A percentile compares a stretch with the other conserved stretches of the same genome.
Conservation (phyloP, 2,329 filamentous ascomycete species). For the Atkinsonella hypoxylon region DNA sequence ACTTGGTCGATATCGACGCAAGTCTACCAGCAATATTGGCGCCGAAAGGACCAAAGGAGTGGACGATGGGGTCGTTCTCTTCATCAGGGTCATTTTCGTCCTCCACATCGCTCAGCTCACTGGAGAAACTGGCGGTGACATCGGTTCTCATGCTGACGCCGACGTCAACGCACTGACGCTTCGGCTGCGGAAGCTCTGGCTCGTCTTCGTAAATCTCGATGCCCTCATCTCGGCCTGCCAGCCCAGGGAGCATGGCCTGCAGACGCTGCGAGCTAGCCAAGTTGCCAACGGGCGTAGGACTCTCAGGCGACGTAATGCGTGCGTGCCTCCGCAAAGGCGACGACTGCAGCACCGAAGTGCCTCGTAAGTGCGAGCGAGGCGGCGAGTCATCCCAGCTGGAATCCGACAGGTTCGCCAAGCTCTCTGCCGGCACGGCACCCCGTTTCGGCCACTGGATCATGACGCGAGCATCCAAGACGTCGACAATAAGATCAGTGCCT, state of each 20-base stretch:
- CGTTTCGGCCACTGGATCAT: constrained; percentile 74
- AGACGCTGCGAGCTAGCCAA: constrained; percentile 32
- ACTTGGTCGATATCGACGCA: constrained; percentile 61
- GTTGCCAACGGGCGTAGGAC: constrained; percentile 37
- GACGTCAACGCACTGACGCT: constrained; percentile 14
- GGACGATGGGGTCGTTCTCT: constrained; percentile 87
- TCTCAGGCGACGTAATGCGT: constrained; percentile 63
- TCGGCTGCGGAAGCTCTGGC: constrained; percentile 27
- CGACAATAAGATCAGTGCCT: constrained; percentile 81
- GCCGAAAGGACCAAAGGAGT: constrained; percentile 85
- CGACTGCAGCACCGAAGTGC: constrained; percentile 37
- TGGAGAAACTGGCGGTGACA: constrained; percentile 40
- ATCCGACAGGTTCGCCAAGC: constrained; percentile 44
- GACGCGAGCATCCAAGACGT: constrained; percentile 86
- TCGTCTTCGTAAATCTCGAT: constrained; percentile 68
- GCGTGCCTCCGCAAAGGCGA: constrained; percentile 44
- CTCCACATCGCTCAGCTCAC: constrained; percentile 41
- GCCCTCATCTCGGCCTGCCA: constrained; percentile 23
- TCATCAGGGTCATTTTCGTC: constrained; percentile 69
- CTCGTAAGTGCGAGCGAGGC: constrained; percentile 23
- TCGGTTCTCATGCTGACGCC: constrained; percentile 39
- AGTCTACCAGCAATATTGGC: constrained; percentile 74
- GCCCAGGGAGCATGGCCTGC: constrained; percentile 30
- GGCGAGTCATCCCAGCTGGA: constrained; percentile 61
- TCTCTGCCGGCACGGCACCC: constrained; percentile 27